These are phyloP conservation scores for Blastobotrys terrestris DNA, from an alignment of 805 yeast species.

Conservation along the genomic window DNA sequence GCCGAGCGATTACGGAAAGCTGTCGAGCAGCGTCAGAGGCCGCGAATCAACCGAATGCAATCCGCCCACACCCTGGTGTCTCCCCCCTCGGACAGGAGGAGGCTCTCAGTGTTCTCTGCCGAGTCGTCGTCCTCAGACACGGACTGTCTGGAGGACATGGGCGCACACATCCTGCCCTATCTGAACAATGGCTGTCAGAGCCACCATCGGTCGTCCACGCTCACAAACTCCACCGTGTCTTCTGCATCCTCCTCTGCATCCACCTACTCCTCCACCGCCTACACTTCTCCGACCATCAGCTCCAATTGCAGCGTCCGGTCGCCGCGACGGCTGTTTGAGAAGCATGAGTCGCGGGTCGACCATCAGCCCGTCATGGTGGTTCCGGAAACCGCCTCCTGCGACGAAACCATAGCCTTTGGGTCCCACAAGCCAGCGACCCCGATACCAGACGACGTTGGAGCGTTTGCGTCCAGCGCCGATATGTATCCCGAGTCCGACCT, in stretches of 20 bases:
- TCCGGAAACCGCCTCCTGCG: neutral
- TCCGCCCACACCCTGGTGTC: neutral
- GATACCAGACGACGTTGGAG: neutral
- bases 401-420: neutral
- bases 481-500: conserved; percentile 2
- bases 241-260: conserved; percentile 1
- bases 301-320: neutral
- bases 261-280: neutral
- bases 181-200: neutral
- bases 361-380: conserved; percentile 1
- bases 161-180: conserved; percentile 1
- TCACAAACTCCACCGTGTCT: neutral
- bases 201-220: neutral
- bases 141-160: neutral
- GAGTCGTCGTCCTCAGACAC: neutral
- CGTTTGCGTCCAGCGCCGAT: neutral
- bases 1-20: conserved; percentile 11
- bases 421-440: neutral
- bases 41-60: neutral
- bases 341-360: neutral
- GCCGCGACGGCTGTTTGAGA: conserved; percentile 9
- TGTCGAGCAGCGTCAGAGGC: conserved; percentile 5
- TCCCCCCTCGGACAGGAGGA: neutral
- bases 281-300: neutral
- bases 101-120: neutral